Conservation (phyloP, 495 filamentous ascomycete genomes). For the Penicillium paxilli region DNA sequence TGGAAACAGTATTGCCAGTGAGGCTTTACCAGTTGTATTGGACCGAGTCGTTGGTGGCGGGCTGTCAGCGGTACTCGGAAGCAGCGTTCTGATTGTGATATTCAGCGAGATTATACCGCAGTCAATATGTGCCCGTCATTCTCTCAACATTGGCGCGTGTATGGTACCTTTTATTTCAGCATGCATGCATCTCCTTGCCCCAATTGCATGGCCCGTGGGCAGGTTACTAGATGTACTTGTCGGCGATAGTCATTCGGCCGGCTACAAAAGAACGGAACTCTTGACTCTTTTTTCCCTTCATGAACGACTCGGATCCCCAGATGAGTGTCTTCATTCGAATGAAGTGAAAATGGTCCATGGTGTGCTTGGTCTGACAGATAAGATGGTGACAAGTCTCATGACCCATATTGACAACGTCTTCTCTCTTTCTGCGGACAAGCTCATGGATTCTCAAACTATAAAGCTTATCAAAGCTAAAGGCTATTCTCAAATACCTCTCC, state of each 20-base stretch:
- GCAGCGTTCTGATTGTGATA: constrained; percentile 90
- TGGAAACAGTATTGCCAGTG: constrained; percentile 94
- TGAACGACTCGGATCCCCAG: constrained; percentile 75
- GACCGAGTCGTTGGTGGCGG: constrained; percentile 88
- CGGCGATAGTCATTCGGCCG: constrained; percentile 82
- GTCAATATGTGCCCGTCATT: constrained; percentile 90
- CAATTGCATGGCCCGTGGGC: constrained; percentile 80
- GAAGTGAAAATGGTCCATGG: constrained; percentile 96
- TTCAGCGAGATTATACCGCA: constrained; percentile 96
- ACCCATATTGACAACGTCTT: constrained; percentile 94
- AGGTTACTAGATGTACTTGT: constrained; percentile 82
- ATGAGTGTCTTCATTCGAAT: constrained; percentile 85
- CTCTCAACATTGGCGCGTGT: constrained; percentile 85
- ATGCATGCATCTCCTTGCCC: constrained; percentile 86
- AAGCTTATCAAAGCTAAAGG: constrained; percentile 81
- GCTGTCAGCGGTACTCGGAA: constrained; percentile 86
- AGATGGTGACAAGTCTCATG: constrained; percentile 88
- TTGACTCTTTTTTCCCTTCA: constrained; percentile 87
- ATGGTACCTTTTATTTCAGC: constrained; percentile 80
- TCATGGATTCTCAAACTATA: constrained; percentile 85
- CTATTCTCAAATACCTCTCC: constrained; percentile 88
- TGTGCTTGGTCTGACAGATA: constrained; percentile 91
- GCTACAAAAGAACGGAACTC: constrained; percentile 87
- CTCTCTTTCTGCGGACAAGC: constrained; percentile 80
- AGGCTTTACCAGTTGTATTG: constrained; percentile 90